Base-by-base conservation (phyloP, 805 yeast genomes). In the Isabelozyma pseudorhagii region DNA sequence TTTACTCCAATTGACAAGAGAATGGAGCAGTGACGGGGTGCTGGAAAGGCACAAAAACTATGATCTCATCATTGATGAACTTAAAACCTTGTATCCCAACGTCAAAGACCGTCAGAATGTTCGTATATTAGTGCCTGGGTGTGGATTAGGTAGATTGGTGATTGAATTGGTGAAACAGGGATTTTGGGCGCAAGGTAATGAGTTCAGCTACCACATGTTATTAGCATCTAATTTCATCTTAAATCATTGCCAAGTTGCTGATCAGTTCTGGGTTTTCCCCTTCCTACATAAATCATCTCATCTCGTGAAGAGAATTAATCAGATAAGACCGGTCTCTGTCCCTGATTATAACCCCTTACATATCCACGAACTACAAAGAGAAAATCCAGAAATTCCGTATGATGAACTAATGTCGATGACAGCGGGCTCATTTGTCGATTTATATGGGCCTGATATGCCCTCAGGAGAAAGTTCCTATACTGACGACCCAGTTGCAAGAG, bases 351-450 rank as follows among this genome's bases (percentile, higher is more conserved):
- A 72, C 43, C 80, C 84, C 1, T 56, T 67, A 3, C 68, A 68
- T 15, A 68, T 75, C 13, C 55, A 58, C 15, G 52, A 56, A 7
- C 47, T 76, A 8, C 66, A 68, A 28, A 47, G 46, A 1, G 53
- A 63, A 10, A 57, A 73, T 45, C 81, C 81, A 0, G 47, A 54
- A 0, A 70, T 80, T 1, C 74, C 75, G 0, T 75, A 74, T 36
- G 71, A 61, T 11, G 82, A 81, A 6, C 62, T 81, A 43, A 81
- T 87, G 87, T 80, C 88, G 0, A 85, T 87, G 78, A 77, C 83
- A 1, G 83, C 90, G 0, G 94, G 94, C 0, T 83, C 88, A 0
- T 87, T 87, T 60, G 75, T 77, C 4, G 91, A 85, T 52, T 66
- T 85, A 14, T 85, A 84, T 60, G 88, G 89, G 0, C 83, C 85